Percentiles rank a stretch among this genome's conserved stretches.
phyloP scores from a whole-genome alignment of 2,329 filamentous ascomycete genomes.

The Aspergillus sp. region DNA sequence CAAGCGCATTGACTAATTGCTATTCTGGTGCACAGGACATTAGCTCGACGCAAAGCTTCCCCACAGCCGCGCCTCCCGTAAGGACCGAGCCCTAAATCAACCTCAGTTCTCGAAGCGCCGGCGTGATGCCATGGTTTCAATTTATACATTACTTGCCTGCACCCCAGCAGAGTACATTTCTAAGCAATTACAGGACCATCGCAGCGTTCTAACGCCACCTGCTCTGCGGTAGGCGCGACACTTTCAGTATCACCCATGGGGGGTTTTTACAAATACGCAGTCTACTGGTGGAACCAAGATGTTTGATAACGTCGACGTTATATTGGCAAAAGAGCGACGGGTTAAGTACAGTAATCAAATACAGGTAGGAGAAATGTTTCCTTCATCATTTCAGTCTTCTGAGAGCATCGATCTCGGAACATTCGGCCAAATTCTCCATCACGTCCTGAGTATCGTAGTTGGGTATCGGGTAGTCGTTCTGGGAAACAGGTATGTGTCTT shows the following conservation, averaged over 20 bases:
- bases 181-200: not conserved
- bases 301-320: not conserved
- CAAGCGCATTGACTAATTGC: not conserved
- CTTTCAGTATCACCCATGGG: not conserved
- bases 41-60: not conserved
- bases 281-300: not conserved
- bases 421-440: not conserved
- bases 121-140: not conserved
- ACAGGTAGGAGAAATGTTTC: not conserved
- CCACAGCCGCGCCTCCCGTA: not conserved
- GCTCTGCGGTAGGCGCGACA: not conserved
- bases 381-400: slow-evolving; percentile 5
- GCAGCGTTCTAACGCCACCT: not conserved
- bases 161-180: not conserved
- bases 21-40: not conserved
- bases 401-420: not conserved
- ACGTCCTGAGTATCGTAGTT: not conserved
- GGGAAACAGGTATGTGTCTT: not conserved
- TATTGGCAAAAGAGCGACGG: slow-evolving; percentile 1
- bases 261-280: not conserved
- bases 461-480: not conserved
- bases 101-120: not conserved
- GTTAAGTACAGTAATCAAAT: not conserved
- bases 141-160: not conserved
- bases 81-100: slow-evolving; percentile 7